phyloP scores from a whole-genome alignment of 1,139 yeast genomes.

The Taphrina populina region DNA sequence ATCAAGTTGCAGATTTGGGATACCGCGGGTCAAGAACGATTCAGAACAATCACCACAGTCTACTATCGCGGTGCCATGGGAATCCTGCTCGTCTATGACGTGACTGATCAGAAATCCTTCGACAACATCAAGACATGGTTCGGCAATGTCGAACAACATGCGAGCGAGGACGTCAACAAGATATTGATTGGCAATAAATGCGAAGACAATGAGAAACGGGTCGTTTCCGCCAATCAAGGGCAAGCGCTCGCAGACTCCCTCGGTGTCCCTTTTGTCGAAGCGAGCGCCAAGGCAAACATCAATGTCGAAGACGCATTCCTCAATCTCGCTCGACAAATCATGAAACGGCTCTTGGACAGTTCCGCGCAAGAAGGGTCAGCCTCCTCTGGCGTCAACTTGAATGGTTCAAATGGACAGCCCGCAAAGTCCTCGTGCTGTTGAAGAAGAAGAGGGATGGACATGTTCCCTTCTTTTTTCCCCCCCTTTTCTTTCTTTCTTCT shows the following conservation, averaged over 20 bases:
- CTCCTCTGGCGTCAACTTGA: slow-evolving; percentile 20
- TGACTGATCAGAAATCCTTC: slow-evolving; percentile 90
- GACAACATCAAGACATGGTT: slow-evolving; percentile 86
- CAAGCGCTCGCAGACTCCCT: slow-evolving; percentile 82
- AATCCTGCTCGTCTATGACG: slow-evolving; percentile 91
- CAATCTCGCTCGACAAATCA: slow-evolving; percentile 65
- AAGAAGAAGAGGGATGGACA: neutral
- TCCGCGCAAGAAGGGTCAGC: slow-evolving; percentile 10
- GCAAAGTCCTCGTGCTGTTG: slow-evolving; percentile 27
- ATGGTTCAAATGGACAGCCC: slow-evolving; percentile 12
- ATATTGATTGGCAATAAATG: slow-evolving; percentile 93
- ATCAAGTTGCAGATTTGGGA: slow-evolving; percentile 98
- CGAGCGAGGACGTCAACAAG: slow-evolving; percentile 91
- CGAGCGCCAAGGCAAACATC: slow-evolving; percentile 89
- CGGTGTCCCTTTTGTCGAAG: slow-evolving; percentile 88
- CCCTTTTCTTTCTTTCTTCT: too few relatives aligned
- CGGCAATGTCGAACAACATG: slow-evolving; percentile 92
- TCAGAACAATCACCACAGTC: slow-evolving; percentile 96
- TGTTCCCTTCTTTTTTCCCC: neutral
- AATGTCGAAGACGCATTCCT: slow-evolving; percentile 91
- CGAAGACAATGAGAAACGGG: slow-evolving; percentile 72
- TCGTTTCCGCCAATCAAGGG: slow-evolving; percentile 84
- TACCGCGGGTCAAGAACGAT: slow-evolving; percentile 98
- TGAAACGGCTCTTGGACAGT: slow-evolving; percentile 30
- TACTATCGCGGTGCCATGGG: slow-evolving; percentile 99